Conservation (phyloP, 2,329 filamentous ascomycete species). For the Epichloe sylvatica region DNA sequence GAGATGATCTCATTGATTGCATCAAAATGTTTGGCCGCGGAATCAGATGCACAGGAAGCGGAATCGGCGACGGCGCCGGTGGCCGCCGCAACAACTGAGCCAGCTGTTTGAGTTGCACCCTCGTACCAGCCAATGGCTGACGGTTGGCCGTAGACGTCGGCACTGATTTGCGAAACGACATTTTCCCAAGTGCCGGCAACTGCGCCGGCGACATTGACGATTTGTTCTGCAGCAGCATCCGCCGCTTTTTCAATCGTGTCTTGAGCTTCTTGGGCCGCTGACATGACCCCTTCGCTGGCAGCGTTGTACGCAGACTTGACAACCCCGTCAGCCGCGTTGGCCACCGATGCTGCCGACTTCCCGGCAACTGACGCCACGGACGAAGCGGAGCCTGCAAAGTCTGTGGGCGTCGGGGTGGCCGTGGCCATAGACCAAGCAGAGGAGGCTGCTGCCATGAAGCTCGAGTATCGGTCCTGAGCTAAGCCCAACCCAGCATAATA, state of each 20-base stretch:
- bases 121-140: slow-evolving; percentile 42
- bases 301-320: slow-evolving; percentile 37
- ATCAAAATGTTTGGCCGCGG: slow-evolving; percentile 50
- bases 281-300: slow-evolving; percentile 28
- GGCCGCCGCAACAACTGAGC: slow-evolving; percentile 46
- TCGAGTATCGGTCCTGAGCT: slow-evolving; percentile 65
- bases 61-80: slow-evolving; percentile 30
- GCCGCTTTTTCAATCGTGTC: slow-evolving; percentile 26
- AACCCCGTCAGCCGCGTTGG: slow-evolving; percentile 33
- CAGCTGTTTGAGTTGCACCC: slow-evolving; percentile 31
- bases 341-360: slow-evolving; percentile 31
- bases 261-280: slow-evolving; percentile 24
- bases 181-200: slow-evolving; percentile 27
- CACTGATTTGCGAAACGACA: slow-evolving; percentile 47
- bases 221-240: slow-evolving; percentile 31
- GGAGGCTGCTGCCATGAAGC: slow-evolving; percentile 59
- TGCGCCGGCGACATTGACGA: slow-evolving; percentile 22
- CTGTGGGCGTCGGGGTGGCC: slow-evolving; percentile 46
- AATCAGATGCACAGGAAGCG: slow-evolving; percentile 41
- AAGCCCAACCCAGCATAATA: slow-evolving; percentile 70
- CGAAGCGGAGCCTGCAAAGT: slow-evolving; percentile 32
- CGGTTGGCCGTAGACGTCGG: slow-evolving; percentile 57
- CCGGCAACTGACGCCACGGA: slow-evolving; percentile 36
- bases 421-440: slow-evolving; percentile 48
- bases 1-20: slow-evolving; percentile 59